These are phyloP conservation scores for Metschnikowia proteae DNA, from an alignment of 805 yeast genomes.

Conservation along the genomic window DNA sequence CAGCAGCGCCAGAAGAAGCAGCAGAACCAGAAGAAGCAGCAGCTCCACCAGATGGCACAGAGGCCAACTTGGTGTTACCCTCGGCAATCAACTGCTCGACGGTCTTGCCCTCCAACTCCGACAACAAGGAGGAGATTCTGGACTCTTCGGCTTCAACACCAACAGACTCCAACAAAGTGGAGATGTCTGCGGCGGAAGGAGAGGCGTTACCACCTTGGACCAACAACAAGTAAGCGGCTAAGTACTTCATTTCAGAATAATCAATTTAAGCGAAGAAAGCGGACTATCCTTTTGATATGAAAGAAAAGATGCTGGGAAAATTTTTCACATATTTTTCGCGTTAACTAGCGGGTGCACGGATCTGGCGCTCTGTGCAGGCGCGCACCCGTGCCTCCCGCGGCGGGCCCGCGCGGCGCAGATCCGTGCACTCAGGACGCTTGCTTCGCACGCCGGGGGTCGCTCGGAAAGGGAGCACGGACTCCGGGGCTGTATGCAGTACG, in stretches of 20 bases:
- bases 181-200: constrained; percentile 91
- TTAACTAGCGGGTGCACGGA: constrained; percentile 2
- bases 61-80: constrained; percentile 94
- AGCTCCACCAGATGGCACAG: constrained; percentile 98
- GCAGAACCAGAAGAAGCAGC: constrained; percentile 74
- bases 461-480: too few species aligned
- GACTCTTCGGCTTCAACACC: constrained; percentile 94
- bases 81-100: constrained; percentile 86
- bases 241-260: constrained; percentile 90
- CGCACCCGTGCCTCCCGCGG: not conserved
- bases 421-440: too few species aligned
- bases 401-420: too few species aligned
- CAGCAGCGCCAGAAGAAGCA: constrained; percentile 68
- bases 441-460: too few species aligned
- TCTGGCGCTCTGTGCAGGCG: not conserved
- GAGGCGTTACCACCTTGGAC: constrained; percentile 94
- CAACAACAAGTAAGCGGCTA: constrained; percentile 98
- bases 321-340: constrained; percentile 3
- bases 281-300: constrained; percentile 70
- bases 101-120: constrained; percentile 91
- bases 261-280: constrained; percentile 72
- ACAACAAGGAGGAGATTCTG: constrained; percentile 73
- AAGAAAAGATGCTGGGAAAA: constrained; percentile 15
- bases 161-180: constrained; percentile 85
- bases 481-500: too few species aligned